Base-by-base conservation (phyloP, 257 asterid species). In the Eustoma russellianum region DNA sequence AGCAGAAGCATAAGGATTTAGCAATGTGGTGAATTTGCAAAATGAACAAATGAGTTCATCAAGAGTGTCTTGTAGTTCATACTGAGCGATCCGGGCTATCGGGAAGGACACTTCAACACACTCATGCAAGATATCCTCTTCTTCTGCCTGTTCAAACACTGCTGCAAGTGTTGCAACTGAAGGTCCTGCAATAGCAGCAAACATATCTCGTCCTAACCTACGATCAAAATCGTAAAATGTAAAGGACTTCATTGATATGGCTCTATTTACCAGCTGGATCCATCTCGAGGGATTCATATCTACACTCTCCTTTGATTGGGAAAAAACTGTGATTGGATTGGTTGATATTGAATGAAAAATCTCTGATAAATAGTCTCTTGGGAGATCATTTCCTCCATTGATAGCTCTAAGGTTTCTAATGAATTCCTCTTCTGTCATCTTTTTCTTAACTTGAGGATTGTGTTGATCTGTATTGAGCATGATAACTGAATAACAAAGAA, bases 381-480 rank as follows among this genome's bases (percentile, higher is more conserved):
- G 98, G 38, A 92, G 90, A 70, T 92, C 97, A 12, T 62, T 72
- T 33, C 97, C 98, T 15, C 80, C 94, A 46, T 92, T 88, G 43
- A 92, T 92, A 6, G 77, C 68, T 54, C 97, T 65, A 19, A 87
- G 85, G 66, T 92, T 92, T 55, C 73, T 69, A n/a, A 92, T 84
- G 72, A 92, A 92, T 38, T 92, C 98, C 46, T 92, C 98, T 52
- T 87, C 98, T 2, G 97, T 75, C 98, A 92, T 92, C 56, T 83
- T 92, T 77, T 88, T 92, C 78, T 85, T 92, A 56, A 92, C 98
- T 61, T 92, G 98, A 6, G 94, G 93, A 47, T 92, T 92, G 56
- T 92, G 98, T 40, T 78, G 97, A 49, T 92, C 98, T 3, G 98
- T 92, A 53, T 92, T 92, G 41, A 92, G 82, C 98, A 92, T 92